Conservation (phyloP, 2,329 filamentous ascomycete genomes). For the Calonectria hongkongensis region DNA sequence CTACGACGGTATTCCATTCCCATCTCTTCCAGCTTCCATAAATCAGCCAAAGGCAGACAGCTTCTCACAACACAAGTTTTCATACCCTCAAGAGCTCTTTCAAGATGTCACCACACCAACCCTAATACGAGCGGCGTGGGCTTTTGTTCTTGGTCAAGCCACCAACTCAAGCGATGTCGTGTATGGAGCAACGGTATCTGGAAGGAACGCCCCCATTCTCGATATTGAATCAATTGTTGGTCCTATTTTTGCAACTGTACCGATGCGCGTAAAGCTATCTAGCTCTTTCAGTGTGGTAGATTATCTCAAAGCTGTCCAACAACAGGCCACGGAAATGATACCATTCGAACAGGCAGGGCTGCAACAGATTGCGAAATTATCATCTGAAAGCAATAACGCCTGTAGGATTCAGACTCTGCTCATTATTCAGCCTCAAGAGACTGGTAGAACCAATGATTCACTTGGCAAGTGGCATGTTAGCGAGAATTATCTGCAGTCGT, state of each 20-base stretch:
- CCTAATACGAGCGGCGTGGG: neutral
- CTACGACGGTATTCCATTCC: conserved; percentile 28
- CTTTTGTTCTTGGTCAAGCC: neutral
- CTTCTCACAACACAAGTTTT: neutral
- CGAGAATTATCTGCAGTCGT: conserved; percentile 6
- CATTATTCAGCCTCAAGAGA: conserved; percentile 9
- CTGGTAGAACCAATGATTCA: neutral
- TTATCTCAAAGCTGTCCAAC: neutral
- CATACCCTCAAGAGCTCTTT: neutral
- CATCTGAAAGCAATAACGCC: neutral
- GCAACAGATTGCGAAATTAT: neutral
- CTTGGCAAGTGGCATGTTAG: neutral
- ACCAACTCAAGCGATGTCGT: conserved; percentile 11
- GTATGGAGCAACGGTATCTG: conserved; percentile 9
- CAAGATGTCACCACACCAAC: neutral
- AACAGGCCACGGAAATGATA: conserved; percentile 13
- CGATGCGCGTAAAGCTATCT: neutral
- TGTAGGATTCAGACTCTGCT: neutral
- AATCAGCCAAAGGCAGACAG: conserved; percentile 28
- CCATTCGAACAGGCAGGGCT: neutral
- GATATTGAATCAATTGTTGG: neutral
- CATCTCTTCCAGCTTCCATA: conserved; percentile 12
- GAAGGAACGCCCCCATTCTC: neutral
- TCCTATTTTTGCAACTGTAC: conserved; percentile 5
- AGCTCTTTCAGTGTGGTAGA: neutral